A percentile compares a stretch with the other conserved stretches of the same genome.
These are phyloP conservation scores for Monilinia vaccinii-corymbosi DNA, from an alignment of 2,329 filamentous ascomycete species.

Conservation along the genomic window DNA sequence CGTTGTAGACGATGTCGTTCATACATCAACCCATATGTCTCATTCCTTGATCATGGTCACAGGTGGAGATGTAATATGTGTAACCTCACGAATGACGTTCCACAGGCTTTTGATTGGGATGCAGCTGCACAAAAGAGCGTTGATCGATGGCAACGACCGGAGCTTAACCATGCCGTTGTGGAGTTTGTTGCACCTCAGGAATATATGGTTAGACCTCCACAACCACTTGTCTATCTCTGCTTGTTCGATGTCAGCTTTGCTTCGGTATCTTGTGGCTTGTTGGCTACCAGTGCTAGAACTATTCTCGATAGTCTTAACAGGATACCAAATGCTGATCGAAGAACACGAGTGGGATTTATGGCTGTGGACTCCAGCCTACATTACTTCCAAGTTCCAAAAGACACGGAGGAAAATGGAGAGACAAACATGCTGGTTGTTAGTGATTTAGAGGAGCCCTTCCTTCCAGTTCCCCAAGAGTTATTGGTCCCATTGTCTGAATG, in stretches of 20 bases:
- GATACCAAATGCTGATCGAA: conserved; percentile 94
- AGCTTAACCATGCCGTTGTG: conserved; percentile 92
- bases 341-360: conserved; percentile 89
- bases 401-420: conserved; percentile 75
- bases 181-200: conserved; percentile 98
- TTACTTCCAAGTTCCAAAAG: conserved; percentile 91
- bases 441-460: conserved; percentile 91
- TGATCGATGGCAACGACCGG: conserved; percentile 83
- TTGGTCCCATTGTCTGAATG: conserved; percentile 84
- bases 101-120: conserved; percentile 99
- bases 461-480: conserved; percentile 86
- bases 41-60: conserved; percentile 93
- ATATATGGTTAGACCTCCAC: conserved; percentile 97
- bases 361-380: conserved; percentile 90
- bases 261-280: conserved; percentile 77
- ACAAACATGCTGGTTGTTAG: conserved; percentile 89
- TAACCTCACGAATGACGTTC: conserved; percentile 95
- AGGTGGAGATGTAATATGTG: conserved; percentile 99
- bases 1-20: conserved; percentile 91
- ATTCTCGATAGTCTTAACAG: conserved; percentile 91
- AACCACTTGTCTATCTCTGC: conserved; percentile 92
- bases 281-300: conserved; percentile 86
- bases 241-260: conserved; percentile 90
- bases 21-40: conserved; percentile 96
- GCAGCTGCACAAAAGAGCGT: conserved; percentile 81